Evolutionary conservation across 208 protist genomes (phyloP).

Genomic region (Wallacemonas sp.): DNA sequence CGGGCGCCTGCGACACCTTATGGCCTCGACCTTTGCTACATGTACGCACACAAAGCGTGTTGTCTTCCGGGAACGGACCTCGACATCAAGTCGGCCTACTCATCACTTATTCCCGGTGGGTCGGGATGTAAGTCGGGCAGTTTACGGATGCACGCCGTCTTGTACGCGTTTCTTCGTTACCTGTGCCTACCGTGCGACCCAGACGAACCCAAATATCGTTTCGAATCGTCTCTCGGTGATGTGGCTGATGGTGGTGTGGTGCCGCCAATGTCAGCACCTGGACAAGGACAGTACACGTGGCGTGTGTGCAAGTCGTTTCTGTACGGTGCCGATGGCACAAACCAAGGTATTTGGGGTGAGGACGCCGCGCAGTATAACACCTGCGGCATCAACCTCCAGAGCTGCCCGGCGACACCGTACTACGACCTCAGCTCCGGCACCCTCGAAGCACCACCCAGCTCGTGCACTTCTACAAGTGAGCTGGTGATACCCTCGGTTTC

Average conservation of each 20-base stretch:
- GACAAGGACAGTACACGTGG: constrained; percentile 42
- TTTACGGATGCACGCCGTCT: constrained; percentile 32
- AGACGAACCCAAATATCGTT: constrained; percentile 41
- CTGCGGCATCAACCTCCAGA: constrained; percentile 34
- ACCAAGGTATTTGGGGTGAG: constrained; percentile 33
- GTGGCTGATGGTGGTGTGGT: constrained; percentile 40
- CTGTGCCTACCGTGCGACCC: constrained; percentile 52
- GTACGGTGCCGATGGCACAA: constrained; percentile 19
- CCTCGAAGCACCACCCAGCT: neutral
- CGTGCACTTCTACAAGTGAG: constrained; percentile 9
- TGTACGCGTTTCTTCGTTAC: constrained; percentile 38
- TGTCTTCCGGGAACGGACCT: constrained; percentile 41
- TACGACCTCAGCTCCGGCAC: constrained; percentile 27
- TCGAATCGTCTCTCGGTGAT: constrained; percentile 38
- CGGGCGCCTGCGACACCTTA: constrained; percentile 14
- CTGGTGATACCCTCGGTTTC: constrained; percentile 32
- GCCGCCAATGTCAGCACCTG: constrained; percentile 20
- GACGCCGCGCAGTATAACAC: constrained; percentile 29
- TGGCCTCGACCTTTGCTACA: constrained; percentile 42
- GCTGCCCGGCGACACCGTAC: constrained; percentile 28
- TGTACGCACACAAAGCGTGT: constrained; percentile 36
- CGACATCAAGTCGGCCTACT: constrained; percentile 31
- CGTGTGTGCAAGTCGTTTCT: constrained; percentile 53
- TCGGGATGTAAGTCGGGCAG: constrained; percentile 31
- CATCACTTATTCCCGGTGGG: constrained; percentile 23